These are phyloP conservation scores for Mycena vitilis DNA, from an alignment of 768 basidiomycete species.

Conservation along the genomic window DNA sequence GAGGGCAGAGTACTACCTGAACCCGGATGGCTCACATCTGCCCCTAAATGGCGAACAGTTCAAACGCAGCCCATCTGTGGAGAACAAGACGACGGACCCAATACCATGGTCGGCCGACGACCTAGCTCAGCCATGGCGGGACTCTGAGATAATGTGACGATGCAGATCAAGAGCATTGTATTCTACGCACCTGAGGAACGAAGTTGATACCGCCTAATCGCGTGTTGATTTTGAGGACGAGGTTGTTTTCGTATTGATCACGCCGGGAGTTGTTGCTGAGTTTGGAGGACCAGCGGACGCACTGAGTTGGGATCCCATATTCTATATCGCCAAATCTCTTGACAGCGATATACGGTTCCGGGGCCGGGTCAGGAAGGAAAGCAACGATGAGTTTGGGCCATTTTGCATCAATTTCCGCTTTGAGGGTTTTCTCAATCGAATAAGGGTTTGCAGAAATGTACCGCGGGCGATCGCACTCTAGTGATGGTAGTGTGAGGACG, in stretches of 20 bases:
- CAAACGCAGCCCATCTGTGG: too few species aligned
- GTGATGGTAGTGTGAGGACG: too few species aligned
- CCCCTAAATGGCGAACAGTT: conserved; percentile 36
- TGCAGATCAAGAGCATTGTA: too few species aligned
- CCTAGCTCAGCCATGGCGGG: conserved; percentile 52
- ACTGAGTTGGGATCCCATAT: conserved; percentile 72
- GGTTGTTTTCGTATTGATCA: background rate
- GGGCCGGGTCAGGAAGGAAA: conserved; percentile 46
- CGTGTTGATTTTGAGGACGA: conserved; percentile 66
- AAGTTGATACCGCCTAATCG: conserved; percentile 76
- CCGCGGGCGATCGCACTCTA: too few species aligned
- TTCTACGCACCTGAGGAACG: conserved; percentile 48
- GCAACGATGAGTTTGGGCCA: conserved; percentile 39
- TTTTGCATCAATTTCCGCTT: too few species aligned
- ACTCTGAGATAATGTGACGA: background rate
- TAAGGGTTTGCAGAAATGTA: too few species aligned
- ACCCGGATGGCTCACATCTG: conserved; percentile 45
- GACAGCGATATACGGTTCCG: conserved; percentile 43
- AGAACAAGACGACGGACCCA: conserved; percentile 50
- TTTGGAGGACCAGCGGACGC: conserved; percentile 50
- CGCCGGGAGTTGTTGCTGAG: background rate
- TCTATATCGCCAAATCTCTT: conserved; percentile 54
- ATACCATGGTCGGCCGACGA: conserved; percentile 65
- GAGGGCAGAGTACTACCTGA: conserved; percentile 43
- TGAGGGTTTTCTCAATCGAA: too few species aligned